These are phyloP conservation scores for Saprolegnia parasitica DNA, from an alignment of 352 stramenopile species.

Conservation along the genomic window DNA sequence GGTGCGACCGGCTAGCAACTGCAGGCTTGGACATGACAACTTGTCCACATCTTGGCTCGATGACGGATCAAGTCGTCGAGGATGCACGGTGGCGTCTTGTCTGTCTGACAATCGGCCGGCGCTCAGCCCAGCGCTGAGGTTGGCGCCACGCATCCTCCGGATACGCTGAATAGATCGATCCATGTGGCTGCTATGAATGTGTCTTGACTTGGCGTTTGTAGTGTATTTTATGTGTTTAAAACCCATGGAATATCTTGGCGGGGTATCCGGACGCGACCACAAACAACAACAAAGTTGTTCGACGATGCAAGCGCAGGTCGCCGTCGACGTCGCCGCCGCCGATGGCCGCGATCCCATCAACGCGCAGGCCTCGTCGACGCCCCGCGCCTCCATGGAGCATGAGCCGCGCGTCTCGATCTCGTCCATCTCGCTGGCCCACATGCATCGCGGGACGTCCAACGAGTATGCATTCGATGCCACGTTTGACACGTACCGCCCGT, in stretches of 20 bases:
- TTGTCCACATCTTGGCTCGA: too few relatives aligned
- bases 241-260: not conserved
- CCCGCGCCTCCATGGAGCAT: not conserved
- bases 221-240: slow-evolving; percentile 1
- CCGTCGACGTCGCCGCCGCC: not conserved
- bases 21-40: too few relatives aligned
- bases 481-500: slow-evolving; percentile 24
- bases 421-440: slow-evolving; percentile 4
- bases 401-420: not conserved
- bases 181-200: too few relatives aligned
- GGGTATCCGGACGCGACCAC: slow-evolving; percentile 2
- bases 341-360: not conserved
- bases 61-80: too few relatives aligned
- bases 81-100: too few relatives aligned
- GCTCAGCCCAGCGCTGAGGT: too few relatives aligned
- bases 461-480: slow-evolving; percentile 27
- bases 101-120: too few relatives aligned
- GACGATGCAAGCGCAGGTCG: not conserved
- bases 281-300: slow-evolving; percentile 11
- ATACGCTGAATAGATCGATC: not conserved
- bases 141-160: not conserved
- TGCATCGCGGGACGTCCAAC: slow-evolving; percentile 19
- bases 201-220: not conserved
- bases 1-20: too few relatives aligned
- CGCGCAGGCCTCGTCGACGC: not conserved